Conservation (phyloP, 2,329 filamentous ascomycete genomes). For the Helicocarpus griseus region DNA sequence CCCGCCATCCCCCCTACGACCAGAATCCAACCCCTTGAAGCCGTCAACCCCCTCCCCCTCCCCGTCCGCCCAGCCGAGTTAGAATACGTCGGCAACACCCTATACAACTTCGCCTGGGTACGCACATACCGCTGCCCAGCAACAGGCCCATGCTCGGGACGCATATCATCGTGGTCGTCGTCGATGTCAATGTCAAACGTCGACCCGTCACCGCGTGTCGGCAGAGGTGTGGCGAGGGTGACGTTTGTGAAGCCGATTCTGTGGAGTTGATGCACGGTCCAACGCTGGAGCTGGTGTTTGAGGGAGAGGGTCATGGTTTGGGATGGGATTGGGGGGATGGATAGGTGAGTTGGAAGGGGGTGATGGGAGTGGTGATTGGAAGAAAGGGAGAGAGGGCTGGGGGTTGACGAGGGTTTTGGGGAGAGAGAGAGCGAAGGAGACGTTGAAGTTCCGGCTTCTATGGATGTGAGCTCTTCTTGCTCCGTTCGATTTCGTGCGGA, state of each 20-base stretch:
- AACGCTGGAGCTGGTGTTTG: conserved; percentile 4
- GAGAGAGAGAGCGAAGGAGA: not conserved
- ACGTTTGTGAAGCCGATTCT: not conserved
- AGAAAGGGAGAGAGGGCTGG: no score
- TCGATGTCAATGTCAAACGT: not conserved
- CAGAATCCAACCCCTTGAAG: not conserved
- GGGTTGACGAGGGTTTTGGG: not conserved
- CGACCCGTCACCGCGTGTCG: not conserved
- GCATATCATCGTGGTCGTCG: not conserved
- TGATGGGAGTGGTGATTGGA: not conserved
- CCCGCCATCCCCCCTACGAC: not conserved
- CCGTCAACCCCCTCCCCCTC: not conserved
- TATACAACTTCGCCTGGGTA: not conserved
- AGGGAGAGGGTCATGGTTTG: not conserved
- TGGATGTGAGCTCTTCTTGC: no score
- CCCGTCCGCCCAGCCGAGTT: not conserved
- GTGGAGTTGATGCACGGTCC: not conserved
- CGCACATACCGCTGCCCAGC: not conserved
- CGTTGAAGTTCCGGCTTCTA: not conserved
- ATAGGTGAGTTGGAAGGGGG: no score
- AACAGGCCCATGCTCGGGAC: no score
- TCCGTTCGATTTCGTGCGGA: no score
- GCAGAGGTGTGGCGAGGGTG: not conserved
- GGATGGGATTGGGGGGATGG: no score
- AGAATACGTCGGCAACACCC: not conserved